Percentiles rank a stretch among this genome's conserved stretches.
These are phyloP conservation scores for Fusarium fracticaudum DNA, from an alignment of 2,329 filamentous ascomycete species.

Conservation along the genomic window DNA sequence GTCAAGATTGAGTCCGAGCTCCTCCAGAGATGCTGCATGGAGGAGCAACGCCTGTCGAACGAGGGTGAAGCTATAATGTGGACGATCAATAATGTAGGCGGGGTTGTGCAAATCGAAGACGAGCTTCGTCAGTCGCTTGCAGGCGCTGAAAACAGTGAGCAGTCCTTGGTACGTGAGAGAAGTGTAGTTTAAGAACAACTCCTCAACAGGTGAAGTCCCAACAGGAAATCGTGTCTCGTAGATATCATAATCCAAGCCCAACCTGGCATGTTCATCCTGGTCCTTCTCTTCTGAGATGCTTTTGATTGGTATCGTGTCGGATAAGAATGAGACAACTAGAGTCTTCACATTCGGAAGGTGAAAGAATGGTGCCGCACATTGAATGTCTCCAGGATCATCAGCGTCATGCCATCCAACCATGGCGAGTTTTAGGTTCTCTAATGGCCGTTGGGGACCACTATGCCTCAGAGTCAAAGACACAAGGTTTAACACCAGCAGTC, in stretches of 20 bases:
- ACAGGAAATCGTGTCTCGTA: background rate
- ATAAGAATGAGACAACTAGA: fast-evolving
- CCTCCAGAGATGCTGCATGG: background rate
- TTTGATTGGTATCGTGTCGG: fast-evolving
- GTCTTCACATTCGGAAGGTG: background rate
- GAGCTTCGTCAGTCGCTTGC: background rate
- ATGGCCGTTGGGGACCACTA: fast-evolving
- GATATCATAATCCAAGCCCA: background rate
- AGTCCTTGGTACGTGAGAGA: background rate
- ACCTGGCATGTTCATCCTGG: fast-evolving
- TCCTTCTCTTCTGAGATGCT: background rate
- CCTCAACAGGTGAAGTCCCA: background rate
- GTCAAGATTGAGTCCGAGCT: background rate
- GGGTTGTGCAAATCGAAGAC: background rate
- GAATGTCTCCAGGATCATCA: fast-evolving
- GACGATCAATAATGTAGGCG: no score
- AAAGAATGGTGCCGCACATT: background rate
- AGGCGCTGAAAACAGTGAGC: background rate
- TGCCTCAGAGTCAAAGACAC: fast-evolving
- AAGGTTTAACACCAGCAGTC: background rate
- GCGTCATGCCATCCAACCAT: background rate
- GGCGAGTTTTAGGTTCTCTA: background rate
- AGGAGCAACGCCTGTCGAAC: background rate
- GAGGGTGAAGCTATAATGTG: no score
- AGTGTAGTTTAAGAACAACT: background rate